Percentiles rank a stretch among this genome's conserved stretches.
Conservation (phyloP, 2,329 filamentous ascomycete genomes). For the Zasmidium citrigriseum region DNA sequence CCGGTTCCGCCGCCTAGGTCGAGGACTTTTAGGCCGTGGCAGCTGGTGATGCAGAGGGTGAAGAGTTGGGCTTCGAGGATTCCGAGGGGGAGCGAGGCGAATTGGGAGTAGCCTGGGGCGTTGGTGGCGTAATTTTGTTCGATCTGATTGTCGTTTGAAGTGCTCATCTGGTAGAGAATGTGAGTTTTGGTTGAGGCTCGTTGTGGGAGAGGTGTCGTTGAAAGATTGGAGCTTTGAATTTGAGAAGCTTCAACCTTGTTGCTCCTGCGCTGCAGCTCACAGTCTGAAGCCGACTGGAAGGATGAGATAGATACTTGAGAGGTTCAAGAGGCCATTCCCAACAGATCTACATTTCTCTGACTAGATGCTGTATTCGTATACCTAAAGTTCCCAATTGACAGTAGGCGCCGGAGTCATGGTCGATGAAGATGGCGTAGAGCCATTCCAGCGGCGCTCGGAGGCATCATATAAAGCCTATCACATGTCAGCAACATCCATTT, state of each 20-base stretch:
- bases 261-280: too few relatives aligned
- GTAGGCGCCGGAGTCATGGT: constrained; percentile 2
- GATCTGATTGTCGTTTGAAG: not conserved
- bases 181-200: not conserved
- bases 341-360: too few relatives aligned
- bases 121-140: not conserved
- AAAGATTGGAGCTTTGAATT: too few relatives aligned
- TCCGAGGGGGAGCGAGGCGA: constrained; percentile 1
- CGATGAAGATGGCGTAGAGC: constrained; percentile 7
- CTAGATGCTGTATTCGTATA: too few relatives aligned
- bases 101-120: constrained; percentile 4
- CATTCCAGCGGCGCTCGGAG: constrained; percentile 32
- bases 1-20: constrained; percentile 3
- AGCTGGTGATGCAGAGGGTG: not conserved
- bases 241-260: too few relatives aligned
- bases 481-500: constrained; percentile 61
- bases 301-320: too few relatives aligned
- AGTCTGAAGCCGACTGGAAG: too few relatives aligned
- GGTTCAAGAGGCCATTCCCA: too few relatives aligned
- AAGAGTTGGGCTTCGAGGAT: constrained; percentile 1
- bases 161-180: not conserved
- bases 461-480: constrained; percentile 61
- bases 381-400: too few relatives aligned
- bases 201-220: not conserved
- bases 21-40: not conserved